These are phyloP conservation scores for Didymella lethalis DNA, from an alignment of 2,329 filamentous ascomycete species.

Conservation along the genomic window DNA sequence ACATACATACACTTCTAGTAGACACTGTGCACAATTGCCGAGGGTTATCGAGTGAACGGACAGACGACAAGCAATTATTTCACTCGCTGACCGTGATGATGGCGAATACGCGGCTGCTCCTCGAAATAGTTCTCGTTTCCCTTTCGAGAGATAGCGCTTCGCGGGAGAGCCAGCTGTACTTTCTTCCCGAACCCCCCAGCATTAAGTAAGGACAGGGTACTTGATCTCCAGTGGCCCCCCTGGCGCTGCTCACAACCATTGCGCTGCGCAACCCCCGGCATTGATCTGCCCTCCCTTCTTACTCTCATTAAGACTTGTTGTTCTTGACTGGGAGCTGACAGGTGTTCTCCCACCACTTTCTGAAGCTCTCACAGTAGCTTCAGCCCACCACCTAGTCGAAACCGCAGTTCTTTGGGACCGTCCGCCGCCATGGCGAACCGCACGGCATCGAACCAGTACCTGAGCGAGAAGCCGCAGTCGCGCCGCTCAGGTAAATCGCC, in stretches of 20 bases:
- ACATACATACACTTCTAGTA: background rate
- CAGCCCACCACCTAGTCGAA: constrained; percentile 32
- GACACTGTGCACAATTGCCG: background rate
- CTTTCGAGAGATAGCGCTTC: constrained; percentile 26
- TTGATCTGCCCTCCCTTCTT: constrained; percentile 41
- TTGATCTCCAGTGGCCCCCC: constrained; percentile 31
- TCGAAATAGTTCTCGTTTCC: constrained; percentile 36
- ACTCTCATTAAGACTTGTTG: constrained; percentile 45
- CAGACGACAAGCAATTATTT: background rate
- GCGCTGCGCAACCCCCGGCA: constrained; percentile 30
- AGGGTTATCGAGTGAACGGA: background rate
- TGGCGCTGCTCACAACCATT: constrained; percentile 35
- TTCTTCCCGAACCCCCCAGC: constrained; percentile 24
- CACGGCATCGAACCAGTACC: constrained; percentile 39
- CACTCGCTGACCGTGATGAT: constrained; percentile 8
- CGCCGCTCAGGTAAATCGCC: constrained; percentile 47
- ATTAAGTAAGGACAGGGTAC: constrained; percentile 39
- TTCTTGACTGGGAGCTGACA: constrained; percentile 22
- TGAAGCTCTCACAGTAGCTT: constrained; percentile 24
- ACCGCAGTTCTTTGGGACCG: constrained; percentile 28
- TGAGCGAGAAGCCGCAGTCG: constrained; percentile 43
- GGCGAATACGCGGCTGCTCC: constrained; percentile 21
- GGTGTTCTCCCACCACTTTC: constrained; percentile 22
- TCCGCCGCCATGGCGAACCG: constrained; percentile 49
- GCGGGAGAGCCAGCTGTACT: constrained; percentile 42